A percentile compares a stretch with the other conserved stretches of the same genome.
Conservation (phyloP, 73 alveolate species). For the Paramecium pentaurelia region DNA sequence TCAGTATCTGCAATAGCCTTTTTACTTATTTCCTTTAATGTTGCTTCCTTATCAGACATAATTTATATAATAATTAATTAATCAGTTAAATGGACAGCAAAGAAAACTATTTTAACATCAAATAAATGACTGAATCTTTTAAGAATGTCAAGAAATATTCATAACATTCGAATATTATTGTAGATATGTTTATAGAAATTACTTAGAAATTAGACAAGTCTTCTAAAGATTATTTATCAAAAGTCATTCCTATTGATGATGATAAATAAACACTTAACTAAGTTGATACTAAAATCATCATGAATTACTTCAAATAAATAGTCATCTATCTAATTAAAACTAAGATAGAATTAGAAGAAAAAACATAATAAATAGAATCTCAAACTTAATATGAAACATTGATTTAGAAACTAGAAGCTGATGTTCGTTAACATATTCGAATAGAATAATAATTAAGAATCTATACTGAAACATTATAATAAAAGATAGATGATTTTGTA, state of each 20-base stretch:
- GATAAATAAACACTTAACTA: background rate
- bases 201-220: background rate
- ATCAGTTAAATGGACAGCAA: background rate
- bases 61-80: background rate
- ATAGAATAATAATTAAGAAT: background rate
- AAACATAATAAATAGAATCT: background rate
- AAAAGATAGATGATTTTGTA: background rate
- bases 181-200: background rate
- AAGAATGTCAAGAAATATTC: background rate
- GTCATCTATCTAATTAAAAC: slow-evolving; percentile 27
- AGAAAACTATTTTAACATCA: background rate
- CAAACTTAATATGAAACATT: background rate
- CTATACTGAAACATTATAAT: background rate
- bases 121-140: background rate
- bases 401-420: slow-evolving; percentile 13
- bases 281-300: background rate
- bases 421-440: background rate
- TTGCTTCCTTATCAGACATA: slow-evolving; percentile 35
- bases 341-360: background rate
- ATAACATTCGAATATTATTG: background rate
- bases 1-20: slow-evolving; percentile 26
- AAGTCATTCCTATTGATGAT: slow-evolving; percentile 27
- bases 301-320: slow-evolving; percentile 1
- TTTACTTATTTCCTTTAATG: background rate
- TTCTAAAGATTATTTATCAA: background rate